These are phyloP conservation scores for Podospora bellae-mahoneyi DNA, from an alignment of 495 filamentous ascomycete genomes.

Conservation along the genomic window DNA sequence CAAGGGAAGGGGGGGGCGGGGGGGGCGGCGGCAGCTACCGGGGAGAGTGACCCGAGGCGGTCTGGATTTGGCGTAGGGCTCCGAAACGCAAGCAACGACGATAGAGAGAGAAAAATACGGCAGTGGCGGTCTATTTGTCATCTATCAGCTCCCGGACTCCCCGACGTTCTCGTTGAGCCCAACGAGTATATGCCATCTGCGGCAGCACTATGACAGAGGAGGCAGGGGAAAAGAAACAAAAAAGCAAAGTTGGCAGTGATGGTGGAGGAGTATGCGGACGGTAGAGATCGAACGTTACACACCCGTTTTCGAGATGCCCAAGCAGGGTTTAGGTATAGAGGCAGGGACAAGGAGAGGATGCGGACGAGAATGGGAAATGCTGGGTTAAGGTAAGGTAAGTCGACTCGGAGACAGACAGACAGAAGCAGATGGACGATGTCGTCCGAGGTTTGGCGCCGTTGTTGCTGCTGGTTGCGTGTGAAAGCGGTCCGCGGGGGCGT, in stretches of 20 bases:
- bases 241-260: conserved; percentile 10
- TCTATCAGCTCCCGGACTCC: background rate
- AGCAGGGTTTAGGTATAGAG: background rate
- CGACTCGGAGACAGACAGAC: background rate
- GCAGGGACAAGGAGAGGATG: conserved; percentile 10
- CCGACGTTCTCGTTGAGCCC: background rate
- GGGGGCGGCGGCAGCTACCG: background rate
- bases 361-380: background rate
- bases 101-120: background rate
- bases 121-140: conserved; percentile 5
- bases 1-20: background rate
- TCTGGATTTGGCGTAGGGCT: background rate
- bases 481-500: background rate
- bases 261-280: conserved; percentile 7
- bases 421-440: background rate
- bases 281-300: conserved; percentile 17
- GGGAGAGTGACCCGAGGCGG: conserved; percentile 2
- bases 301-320: background rate
- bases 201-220: background rate
- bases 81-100: background rate
- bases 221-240: conserved; percentile 1
- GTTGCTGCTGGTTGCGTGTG: background rate
- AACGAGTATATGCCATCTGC: background rate
- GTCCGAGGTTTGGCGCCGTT: background rate
- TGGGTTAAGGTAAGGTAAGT: background rate